Conservation (phyloP, 2,329 filamentous ascomycete species). For the Tolypocladium cylindrosporum region DNA sequence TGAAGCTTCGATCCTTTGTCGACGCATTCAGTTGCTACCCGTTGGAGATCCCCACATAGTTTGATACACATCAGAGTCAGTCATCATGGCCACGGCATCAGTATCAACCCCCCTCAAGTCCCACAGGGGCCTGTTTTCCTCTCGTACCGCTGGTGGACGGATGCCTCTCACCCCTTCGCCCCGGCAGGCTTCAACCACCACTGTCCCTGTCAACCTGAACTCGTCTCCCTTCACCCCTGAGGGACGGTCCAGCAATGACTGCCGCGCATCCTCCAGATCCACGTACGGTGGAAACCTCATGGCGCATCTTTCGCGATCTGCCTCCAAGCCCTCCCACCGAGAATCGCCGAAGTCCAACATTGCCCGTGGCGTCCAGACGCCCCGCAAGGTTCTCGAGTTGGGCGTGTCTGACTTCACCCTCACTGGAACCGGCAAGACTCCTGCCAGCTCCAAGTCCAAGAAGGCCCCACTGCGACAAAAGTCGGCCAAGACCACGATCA, state of each 20-base stretch:
- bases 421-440: constrained; percentile 71
- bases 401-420: constrained; percentile 89
- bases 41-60: constrained; percentile 20
- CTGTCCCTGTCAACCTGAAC: constrained; percentile 40
- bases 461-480: constrained; percentile 44
- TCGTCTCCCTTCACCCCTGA: constrained; percentile 74
- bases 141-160: constrained; percentile 86
- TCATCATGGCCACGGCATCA: constrained; percentile 67
- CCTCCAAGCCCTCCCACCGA: constrained; percentile 57
- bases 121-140: constrained; percentile 85
- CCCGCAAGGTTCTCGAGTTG: constrained; percentile 74
- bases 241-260: constrained; percentile 41
- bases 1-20: constrained; percentile 25
- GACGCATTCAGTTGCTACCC: constrained; percentile 40
- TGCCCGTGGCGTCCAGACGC: constrained; percentile 61
- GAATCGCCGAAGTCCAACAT: constrained; percentile 98
- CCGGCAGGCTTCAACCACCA: constrained; percentile 49
- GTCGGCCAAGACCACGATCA: constrained; percentile 67
- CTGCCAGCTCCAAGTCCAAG: constrained; percentile 45
- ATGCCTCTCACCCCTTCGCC: constrained; percentile 93
- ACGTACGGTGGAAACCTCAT: constrained; percentile 74
- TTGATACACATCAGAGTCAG: constrained; percentile 14
- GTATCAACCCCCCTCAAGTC: constrained; percentile 92
- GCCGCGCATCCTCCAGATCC: constrained; percentile 52
- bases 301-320: constrained; percentile 64